These are phyloP conservation scores for Irpex sp. DNA, from an alignment of 1,284 basidiomycete species.

Conservation along the genomic window DNA sequence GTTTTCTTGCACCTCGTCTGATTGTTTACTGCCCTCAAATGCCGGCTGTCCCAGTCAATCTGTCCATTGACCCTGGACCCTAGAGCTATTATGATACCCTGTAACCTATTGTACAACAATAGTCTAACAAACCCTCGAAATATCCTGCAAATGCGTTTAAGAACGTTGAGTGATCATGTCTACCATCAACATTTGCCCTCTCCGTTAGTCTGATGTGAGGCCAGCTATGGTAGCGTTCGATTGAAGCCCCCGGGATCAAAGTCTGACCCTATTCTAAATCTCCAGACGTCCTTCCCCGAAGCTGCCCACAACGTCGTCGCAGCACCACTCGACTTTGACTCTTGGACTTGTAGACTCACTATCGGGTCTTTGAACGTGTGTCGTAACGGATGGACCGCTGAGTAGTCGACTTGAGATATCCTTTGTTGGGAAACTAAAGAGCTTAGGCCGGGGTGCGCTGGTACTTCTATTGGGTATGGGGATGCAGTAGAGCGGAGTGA, in stretches of 20 bases:
- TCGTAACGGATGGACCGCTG: not conserved
- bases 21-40: too few relatives aligned
- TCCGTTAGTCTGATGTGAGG: too few relatives aligned
- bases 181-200: too few relatives aligned
- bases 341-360: conserved; percentile 7
- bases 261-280: conserved; percentile 10
- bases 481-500: conserved; percentile 47
- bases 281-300: conserved; percentile 8
- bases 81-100: too few relatives aligned
- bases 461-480: not conserved
- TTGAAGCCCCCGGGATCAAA: not conserved
- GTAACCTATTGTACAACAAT: too few relatives aligned
- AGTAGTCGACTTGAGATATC: not conserved
- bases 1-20: too few relatives aligned
- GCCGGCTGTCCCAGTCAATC: too few relatives aligned
- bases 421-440: not conserved
- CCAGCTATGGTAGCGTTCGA: not conserved
- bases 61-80: too few relatives aligned
- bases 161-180: too few relatives aligned
- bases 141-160: too few relatives aligned
- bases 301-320: conserved; percentile 12
- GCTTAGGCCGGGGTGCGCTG: not conserved
- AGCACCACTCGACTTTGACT: not conserved
- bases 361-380: conserved; percentile 8
- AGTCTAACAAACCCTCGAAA: too few relatives aligned